Evolutionary conservation across 1,284 basidiomycete genomes (phyloP).

Genomic region (Schizophyllum commune): DNA sequence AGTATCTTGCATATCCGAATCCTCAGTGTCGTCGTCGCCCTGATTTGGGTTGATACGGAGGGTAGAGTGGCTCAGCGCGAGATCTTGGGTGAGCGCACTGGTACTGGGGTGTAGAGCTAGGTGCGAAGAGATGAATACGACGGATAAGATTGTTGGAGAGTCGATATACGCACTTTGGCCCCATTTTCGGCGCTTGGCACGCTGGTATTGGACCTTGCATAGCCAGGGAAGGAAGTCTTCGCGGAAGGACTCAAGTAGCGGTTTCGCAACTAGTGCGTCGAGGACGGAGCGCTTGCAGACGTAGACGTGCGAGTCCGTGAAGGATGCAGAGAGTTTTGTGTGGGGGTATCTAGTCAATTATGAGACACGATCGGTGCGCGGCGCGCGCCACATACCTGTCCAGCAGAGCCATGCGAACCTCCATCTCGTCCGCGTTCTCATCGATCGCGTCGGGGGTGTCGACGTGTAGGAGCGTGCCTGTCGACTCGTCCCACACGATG

Average conservation of each 20-base stretch:
- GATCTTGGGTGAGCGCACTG: constrained; percentile 30
- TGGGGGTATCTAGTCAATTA: constrained; percentile 57
- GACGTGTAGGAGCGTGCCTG: constrained; percentile 64
- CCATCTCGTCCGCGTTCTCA: constrained; percentile 60
- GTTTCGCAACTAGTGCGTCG: constrained; percentile 63
- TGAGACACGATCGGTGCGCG: constrained; percentile 4
- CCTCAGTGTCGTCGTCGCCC: constrained; percentile 14
- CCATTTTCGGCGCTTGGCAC: constrained; percentile 51
- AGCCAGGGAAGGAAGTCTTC: constrained; percentile 90
- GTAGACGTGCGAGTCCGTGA: constrained; percentile 87
- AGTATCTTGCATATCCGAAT: constrained; percentile 28
- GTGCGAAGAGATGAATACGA: no score
- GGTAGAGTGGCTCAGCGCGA: constrained; percentile 55
- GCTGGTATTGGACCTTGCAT: constrained; percentile 75
- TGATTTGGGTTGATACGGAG: constrained; percentile 23
- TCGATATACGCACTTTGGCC: constrained; percentile 12
- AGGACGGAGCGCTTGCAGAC: constrained; percentile 73
- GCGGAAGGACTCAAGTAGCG: constrained; percentile 67
- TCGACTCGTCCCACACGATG: constrained; percentile 58
- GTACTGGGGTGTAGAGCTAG: constrained; percentile 31
- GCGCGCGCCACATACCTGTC: constrained; percentile 33
- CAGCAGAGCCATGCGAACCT: constrained; percentile 69
- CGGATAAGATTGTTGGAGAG: constrained; percentile 29
- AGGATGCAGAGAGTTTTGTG: constrained; percentile 58
- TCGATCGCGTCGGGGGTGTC: constrained; percentile 63